These are phyloP conservation scores for Trichophyton verrucosum DNA, from an alignment of 2,329 filamentous ascomycete genomes.

Conservation along the genomic window DNA sequence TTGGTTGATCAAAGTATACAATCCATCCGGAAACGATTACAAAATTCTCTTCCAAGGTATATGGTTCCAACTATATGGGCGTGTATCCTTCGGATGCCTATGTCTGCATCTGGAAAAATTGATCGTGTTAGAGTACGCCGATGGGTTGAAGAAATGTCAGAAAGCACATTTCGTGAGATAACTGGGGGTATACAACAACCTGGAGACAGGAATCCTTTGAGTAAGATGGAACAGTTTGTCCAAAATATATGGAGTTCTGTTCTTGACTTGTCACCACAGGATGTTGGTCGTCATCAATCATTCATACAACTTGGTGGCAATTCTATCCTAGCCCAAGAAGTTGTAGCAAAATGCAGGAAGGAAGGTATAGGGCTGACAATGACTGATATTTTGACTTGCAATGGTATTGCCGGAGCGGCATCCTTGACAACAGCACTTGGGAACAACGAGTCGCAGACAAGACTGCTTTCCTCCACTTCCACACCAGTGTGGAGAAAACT, in stretches of 20 bases:
- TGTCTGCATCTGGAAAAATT: conserved; percentile 28
- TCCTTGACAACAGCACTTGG: conserved; percentile 1
- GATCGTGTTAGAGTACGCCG: conserved; percentile 21
- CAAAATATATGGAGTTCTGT: conserved; percentile 18
- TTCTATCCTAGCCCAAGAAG: conserved; percentile 17
- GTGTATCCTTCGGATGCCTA: conserved; percentile 26
- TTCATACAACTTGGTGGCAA: conserved; percentile 11
- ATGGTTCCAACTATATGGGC: conserved; percentile 29
- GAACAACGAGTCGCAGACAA: background rate
- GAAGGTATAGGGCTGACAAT: conserved; percentile 16
- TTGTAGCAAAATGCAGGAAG: conserved; percentile 17
- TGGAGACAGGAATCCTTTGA: background rate
- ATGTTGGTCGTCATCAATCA: conserved; percentile 10
- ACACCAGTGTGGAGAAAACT: background rate
- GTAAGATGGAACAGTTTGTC: conserved; percentile 4
- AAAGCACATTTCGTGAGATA: conserved; percentile 6
- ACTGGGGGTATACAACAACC: background rate
- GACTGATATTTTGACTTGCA: conserved; percentile 19
- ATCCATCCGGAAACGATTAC: conserved; percentile 11
- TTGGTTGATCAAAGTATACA: background rate
- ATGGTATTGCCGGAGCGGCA: conserved; percentile 6
- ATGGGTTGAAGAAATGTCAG: conserved; percentile 15
- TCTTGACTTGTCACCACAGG: conserved; percentile 28
- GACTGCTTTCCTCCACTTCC: background rate
- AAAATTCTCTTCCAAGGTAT: conserved; percentile 18